Evolutionary conservation across 768 basidiomycete genomes (phyloP).

Genomic region (Amanita phalloides): DNA sequence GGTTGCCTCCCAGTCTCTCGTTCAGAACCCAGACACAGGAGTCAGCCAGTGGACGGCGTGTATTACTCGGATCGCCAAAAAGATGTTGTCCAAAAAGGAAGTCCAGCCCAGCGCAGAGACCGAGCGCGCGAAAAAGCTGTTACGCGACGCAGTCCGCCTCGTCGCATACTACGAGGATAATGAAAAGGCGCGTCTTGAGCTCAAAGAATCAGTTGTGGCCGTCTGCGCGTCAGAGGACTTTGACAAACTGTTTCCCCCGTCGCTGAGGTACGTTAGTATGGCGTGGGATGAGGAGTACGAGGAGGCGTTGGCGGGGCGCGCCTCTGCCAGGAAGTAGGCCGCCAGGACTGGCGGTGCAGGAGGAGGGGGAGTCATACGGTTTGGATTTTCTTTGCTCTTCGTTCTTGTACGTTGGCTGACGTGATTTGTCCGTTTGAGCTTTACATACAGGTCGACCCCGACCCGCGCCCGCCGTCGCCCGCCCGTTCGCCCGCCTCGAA

Average conservation of each 20-base stretch:
- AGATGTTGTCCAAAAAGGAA: background rate
- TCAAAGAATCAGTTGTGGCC: background rate
- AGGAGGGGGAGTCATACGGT: background rate
- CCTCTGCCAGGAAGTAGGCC: background rate
- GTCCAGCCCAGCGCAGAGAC: background rate
- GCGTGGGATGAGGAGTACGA: background rate
- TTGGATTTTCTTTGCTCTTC: background rate
- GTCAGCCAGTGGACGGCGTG: background rate
- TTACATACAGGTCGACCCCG: no score
- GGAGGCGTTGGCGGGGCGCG: background rate
- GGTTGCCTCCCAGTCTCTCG: background rate
- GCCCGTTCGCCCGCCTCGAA: no score
- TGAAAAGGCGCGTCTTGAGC: background rate
- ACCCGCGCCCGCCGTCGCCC: no score
- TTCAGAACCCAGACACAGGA: background rate
- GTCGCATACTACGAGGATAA: background rate
- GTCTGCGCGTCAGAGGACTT: background rate
- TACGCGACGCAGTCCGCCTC: background rate
- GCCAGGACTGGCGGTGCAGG: background rate
- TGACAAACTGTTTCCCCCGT: background rate
- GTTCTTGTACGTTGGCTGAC: background rate
- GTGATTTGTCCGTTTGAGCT: no score
- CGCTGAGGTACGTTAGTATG: background rate
- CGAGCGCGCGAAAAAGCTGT: background rate
- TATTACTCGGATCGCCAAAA: background rate